Evolutionary conservation across 768 basidiomycete species (phyloP).

Genomic region (Leccinum imitatum): DNA sequence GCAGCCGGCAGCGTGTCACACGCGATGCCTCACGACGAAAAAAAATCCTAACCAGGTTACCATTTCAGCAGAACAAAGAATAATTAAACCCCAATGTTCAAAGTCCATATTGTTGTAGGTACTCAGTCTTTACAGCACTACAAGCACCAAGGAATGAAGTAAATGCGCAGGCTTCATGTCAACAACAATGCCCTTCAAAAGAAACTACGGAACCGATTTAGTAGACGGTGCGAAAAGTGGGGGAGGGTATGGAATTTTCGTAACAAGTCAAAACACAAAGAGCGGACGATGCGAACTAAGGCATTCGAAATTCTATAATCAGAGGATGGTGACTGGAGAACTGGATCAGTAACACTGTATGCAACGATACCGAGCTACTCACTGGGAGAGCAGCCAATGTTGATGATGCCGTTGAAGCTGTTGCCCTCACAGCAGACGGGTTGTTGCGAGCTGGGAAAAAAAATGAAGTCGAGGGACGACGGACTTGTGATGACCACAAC

Average conservation of each 20-base stretch:
- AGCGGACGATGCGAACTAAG: conserved; percentile 12
- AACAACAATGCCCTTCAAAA: neutral
- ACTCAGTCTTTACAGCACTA: conserved; percentile 1
- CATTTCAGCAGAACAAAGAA: neutral
- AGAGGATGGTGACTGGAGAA: conserved; percentile 20
- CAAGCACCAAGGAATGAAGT: neutral
- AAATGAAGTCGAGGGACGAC: neutral
- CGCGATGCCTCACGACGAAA: neutral
- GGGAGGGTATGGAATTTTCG: conserved; percentile 14
- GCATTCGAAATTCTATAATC: conserved; percentile 12
- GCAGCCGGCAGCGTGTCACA: neutral
- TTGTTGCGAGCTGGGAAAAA: conserved; percentile 28
- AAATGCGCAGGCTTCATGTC: neutral
- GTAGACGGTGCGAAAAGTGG: neutral
- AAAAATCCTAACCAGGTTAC: neutral
- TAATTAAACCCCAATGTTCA: neutral
- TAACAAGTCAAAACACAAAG: conserved; percentile 16
- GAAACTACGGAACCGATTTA: neutral
- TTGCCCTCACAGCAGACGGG: conserved; percentile 43
- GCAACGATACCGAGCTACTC: conserved; percentile 3
- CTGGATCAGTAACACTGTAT: neutral
- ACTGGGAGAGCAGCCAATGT: conserved; percentile 41
- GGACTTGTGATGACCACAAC: neutral
- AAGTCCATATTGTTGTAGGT: neutral
- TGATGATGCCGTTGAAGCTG: conserved; percentile 36